Evolutionary conservation across 352 stramenopile genomes (phyloP).

Genomic region (Achlya hypogyna): DNA sequence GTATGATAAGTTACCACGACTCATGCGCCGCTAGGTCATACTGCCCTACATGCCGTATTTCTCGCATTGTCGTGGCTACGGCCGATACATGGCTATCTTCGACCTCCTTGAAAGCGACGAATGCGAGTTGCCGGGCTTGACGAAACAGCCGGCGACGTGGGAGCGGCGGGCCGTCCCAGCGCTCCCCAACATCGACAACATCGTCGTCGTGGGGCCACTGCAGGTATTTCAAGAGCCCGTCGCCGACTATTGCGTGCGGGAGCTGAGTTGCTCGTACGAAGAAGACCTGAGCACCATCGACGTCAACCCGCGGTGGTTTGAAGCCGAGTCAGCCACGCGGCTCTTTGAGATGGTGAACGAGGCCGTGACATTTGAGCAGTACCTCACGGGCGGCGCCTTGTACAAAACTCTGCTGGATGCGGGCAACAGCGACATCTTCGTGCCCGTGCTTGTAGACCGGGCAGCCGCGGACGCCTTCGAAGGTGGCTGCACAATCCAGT

Average conservation of each 20-base stretch:
- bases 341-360: conserved; percentile 91
- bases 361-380: conserved; percentile 85
- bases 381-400: conserved; percentile 58
- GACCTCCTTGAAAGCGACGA: conserved; percentile 84
- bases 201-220: conserved; percentile 80
- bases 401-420: conserved; percentile 52
- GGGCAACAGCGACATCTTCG: conserved; percentile 87
- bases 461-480: conserved; percentile 54
- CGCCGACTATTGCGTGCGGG: conserved; percentile 86
- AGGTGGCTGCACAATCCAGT: conserved; percentile 85
- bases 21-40: conserved; percentile 40
- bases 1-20: too few species aligned
- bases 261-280: conserved; percentile 89
- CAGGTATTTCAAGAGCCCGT: conserved; percentile 84
- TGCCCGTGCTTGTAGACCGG: conserved; percentile 89
- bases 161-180: conserved; percentile 63
- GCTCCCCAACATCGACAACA: conserved; percentile 92
- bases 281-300: conserved; percentile 84
- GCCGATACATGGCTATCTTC: conserved; percentile 92
- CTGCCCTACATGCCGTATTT: conserved; percentile 95
- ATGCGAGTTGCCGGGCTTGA: conserved; percentile 82
- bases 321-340: conserved; percentile 74
- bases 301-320: conserved; percentile 93
- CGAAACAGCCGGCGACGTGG: conserved; percentile 55
- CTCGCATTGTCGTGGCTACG: conserved; percentile 93